A percentile compares a stretch with the other conserved stretches of the same genome.
These are phyloP conservation scores for Ophiostoma sp. DNA, from an alignment of 2,329 filamentous ascomycete genomes.

Conservation along the genomic window DNA sequence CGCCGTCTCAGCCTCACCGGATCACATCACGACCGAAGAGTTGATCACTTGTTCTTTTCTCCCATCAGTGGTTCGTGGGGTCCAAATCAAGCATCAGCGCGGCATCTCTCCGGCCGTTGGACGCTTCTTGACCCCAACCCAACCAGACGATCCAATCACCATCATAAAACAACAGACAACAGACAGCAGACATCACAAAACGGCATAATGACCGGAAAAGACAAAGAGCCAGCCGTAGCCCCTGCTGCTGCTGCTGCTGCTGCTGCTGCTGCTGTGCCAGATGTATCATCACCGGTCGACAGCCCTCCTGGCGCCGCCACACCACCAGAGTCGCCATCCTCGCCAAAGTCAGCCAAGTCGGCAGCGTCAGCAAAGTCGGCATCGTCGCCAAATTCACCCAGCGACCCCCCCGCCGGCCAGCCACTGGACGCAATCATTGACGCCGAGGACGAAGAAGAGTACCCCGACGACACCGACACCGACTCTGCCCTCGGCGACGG, in stretches of 20 bases:
- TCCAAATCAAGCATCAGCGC: neutral
- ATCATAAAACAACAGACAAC: neutral
- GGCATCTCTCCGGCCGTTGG: neutral
- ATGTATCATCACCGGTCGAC: neutral
- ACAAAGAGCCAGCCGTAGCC: neutral
- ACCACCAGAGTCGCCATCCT: neutral
- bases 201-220: neutral
- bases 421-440: constrained; percentile 16
- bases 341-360: neutral
- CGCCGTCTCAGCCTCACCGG: neutral
- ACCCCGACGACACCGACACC: constrained; percentile 18
- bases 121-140: neutral
- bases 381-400: neutral
- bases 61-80: neutral
- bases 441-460: constrained; percentile 20
- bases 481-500: constrained; percentile 24
- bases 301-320: neutral
- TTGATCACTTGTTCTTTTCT: neutral
- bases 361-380: neutral
- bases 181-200: neutral
- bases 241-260: neutral
- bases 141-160: neutral
- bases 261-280: neutral
- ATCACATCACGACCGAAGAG: neutral
- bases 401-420: neutral